phyloP scores from a whole-genome alignment of 2,329 filamentous ascomycete genomes.

The Pseudofabraea citricarpa region DNA sequence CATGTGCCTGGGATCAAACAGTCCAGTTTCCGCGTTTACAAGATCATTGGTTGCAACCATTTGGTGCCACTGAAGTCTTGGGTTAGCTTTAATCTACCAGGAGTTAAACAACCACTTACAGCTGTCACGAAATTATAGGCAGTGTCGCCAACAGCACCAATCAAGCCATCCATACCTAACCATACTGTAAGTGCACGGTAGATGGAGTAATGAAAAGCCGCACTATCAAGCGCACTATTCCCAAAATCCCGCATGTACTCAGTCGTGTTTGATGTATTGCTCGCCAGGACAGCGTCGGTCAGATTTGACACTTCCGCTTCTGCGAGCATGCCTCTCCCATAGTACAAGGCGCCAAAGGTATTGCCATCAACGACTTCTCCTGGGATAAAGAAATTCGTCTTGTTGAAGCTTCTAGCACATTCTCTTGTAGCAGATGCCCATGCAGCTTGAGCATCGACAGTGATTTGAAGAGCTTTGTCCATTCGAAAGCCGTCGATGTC shows the following conservation, averaged over 20 bases:
- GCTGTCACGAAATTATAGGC: conserved; percentile 44
- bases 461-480: conserved; percentile 61
- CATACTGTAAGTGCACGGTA: conserved; percentile 57
- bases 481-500: conserved; percentile 64
- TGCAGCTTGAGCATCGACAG: conserved; percentile 54
- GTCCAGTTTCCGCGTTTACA: conserved; percentile 52
- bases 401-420: conserved; percentile 50
- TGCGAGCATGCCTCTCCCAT: conserved; percentile 55
- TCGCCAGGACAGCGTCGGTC: conserved; percentile 4
- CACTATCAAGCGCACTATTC: conserved; percentile 50
- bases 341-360: conserved; percentile 52
- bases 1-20: conserved; percentile 59
- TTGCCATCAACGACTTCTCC: conserved; percentile 61
- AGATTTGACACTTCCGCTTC: conserved; percentile 32
- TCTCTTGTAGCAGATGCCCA: conserved; percentile 52
- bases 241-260: conserved; percentile 40
- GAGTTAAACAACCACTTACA: too few species aligned
- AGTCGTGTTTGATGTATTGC: not conserved
- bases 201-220: conserved; percentile 59
- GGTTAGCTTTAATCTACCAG: too few species aligned
- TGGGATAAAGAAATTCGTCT: conserved; percentile 59
- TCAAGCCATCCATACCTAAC: conserved; percentile 49
- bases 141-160: conserved; percentile 31
- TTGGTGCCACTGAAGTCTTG: conserved; percentile 52
- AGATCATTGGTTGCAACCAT: conserved; percentile 55